A percentile compares a stretch with the other conserved stretches of the same genome.
These are phyloP conservation scores for Spergularia marina DNA, from an alignment of 148 eudicot species.

Conservation along the genomic window DNA sequence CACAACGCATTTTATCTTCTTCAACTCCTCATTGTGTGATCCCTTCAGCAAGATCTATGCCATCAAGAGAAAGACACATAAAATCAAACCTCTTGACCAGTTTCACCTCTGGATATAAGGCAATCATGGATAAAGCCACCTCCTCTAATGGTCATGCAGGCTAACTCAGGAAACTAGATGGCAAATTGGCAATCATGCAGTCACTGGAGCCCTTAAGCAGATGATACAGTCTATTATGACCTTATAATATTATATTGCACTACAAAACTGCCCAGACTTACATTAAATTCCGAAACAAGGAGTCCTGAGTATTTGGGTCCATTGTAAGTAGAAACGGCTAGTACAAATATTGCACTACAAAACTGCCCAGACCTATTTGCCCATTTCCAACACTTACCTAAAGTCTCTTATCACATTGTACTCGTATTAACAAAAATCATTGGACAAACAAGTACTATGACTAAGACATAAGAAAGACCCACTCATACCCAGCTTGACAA, in stretches of 20 bases:
- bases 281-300: too few relatives aligned
- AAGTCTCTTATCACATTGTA: background rate
- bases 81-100: background rate
- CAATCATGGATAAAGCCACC: too few relatives aligned
- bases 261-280: too few relatives aligned
- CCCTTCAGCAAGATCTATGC: slow-evolving; percentile 90
- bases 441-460: background rate
- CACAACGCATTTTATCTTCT: slow-evolving; percentile 78
- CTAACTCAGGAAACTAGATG: background rate
- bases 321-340: too few relatives aligned
- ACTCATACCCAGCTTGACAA: background rate
- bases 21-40: slow-evolving; percentile 71
- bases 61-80: slow-evolving; percentile 10
- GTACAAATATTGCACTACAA: too few relatives aligned
- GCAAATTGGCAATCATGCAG: background rate
- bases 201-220: too few relatives aligned
- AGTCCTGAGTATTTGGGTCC: too few relatives aligned
- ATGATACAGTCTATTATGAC: too few relatives aligned
- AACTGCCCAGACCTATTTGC: too few relatives aligned
- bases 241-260: too few relatives aligned
- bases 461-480: background rate
- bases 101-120: background rate
- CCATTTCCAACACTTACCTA: too few relatives aligned
- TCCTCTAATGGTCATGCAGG: too few relatives aligned
- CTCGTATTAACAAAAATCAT: background rate